phyloP scores from a whole-genome alignment of 495 filamentous ascomycete genomes.

The Penicillium cataractarum region DNA sequence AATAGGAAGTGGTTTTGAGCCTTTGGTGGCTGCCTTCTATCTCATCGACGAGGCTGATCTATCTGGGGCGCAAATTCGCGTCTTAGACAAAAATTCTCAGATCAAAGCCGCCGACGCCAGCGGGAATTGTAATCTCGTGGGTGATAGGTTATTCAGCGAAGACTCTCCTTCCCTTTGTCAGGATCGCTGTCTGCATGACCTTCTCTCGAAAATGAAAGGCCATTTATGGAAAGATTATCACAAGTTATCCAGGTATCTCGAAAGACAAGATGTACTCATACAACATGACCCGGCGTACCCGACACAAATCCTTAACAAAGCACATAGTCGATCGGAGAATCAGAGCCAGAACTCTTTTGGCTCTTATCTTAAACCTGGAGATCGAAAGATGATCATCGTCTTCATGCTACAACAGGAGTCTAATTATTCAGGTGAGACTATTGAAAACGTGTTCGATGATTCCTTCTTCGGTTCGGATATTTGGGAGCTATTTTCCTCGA shows the following conservation, averaged over 20 bases:
- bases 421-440: not conserved
- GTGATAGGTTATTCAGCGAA: not conserved
- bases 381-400: not conserved
- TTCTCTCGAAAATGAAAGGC: not conserved
- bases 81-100: not conserved
- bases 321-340: not conserved
- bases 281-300: not conserved
- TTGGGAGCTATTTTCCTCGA: not conserved
- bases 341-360: not conserved
- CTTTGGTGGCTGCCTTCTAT: not conserved
- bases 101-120: not conserved
- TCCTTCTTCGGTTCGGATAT: not conserved
- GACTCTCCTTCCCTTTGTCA: not conserved
- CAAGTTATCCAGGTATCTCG: no score
- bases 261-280: not conserved
- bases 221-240: not conserved
- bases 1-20: not conserved
- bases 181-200: not conserved
- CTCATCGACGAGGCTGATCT: not conserved
- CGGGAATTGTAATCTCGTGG: not conserved
- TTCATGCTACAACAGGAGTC: not conserved
- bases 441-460: not conserved
- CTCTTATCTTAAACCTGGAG: not conserved
- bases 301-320: not conserved
- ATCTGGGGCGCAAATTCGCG: not conserved